Evolutionary conservation across 345 rosid genomes (phyloP), one percentile per base, ranked within the genome.

Genomic region (Nasturtium officinale): DNA sequence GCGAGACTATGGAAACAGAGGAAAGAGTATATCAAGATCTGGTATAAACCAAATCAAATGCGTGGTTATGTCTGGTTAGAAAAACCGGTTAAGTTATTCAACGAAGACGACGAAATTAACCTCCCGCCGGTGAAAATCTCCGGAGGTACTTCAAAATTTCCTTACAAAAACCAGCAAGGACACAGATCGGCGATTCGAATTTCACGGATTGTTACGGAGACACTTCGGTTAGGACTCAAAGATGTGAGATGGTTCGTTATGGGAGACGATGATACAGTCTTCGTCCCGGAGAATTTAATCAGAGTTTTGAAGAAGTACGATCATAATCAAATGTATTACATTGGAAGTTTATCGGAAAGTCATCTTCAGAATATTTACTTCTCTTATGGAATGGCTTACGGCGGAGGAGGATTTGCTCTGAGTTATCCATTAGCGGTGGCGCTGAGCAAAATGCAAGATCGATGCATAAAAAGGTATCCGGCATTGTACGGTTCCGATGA

Each of bases 401-500:
- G 99, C 32, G 99, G 99, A 3, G 99, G 99, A 10, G 99, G 99
- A 30, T 95, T 95, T 61, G 99, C 99, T 5, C 82, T 95, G 16
- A 95, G 99, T 59, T 91, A 95, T 70, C 92, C 97, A 3, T 64
- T 95, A 43, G 99, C 97, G 16, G 84, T 82, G 76, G 97, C 99
- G 5, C 85, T 95, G 35, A 84, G 80, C 47, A 84, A 83, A 85
- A 85, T 95, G 88, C 99, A 95, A 65, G 99, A 91, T 70, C 77
- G 86, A 12, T 95, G 99, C 60, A 87, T 95, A 7, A 84, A 84
- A 73, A 77, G 99, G 62, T 95, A 95, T 61, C 99, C 99, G 1
- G 91, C 89, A n/a, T 76, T 95, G 76, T 95, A 95, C 77, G 99
- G 99, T 61, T 95, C 99, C 55, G 99, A 95, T 73, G 99, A 95